These are phyloP conservation scores for Arthrobotrys pseudoclavata DNA, from an alignment of 2,329 filamentous ascomycete species.

Conservation along the genomic window DNA sequence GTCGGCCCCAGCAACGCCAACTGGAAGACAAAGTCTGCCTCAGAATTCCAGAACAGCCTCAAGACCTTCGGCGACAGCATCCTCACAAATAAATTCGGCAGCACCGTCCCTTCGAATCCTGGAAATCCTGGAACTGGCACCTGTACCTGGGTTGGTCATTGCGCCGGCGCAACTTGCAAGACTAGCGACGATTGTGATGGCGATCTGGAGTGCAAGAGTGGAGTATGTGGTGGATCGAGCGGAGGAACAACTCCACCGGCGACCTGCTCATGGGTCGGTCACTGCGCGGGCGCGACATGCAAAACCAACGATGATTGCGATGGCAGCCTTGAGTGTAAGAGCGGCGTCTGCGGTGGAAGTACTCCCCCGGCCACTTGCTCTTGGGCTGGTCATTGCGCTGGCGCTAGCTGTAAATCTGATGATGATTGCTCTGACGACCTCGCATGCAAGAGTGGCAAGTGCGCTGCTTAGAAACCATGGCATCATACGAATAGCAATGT, in stretches of 20 bases:
- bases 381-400: conserved; percentile 40
- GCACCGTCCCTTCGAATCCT: conserved; percentile 68
- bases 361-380: conserved; percentile 26
- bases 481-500: too few species aligned
- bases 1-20: conserved; percentile 71
- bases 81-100: conserved; percentile 65
- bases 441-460: conserved; percentile 31
- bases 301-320: conserved; percentile 49
- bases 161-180: conserved; percentile 42
- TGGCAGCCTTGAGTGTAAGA: conserved; percentile 45
- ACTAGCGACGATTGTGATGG: conserved; percentile 49
- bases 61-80: conserved; percentile 70
- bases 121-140: conserved; percentile 66
- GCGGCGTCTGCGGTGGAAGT: conserved; percentile 32
- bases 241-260: conserved; percentile 7
- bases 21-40: conserved; percentile 70
- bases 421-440: conserved; percentile 38
- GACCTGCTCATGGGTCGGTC: conserved; percentile 54
- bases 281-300: conserved; percentile 53
- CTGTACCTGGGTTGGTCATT: conserved; percentile 46
- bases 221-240: conserved; percentile 14
- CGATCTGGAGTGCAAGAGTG: conserved; percentile 44
- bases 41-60: conserved; percentile 72
- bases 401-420: conserved; percentile 16
- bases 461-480: neutral